Evolutionary conservation across 1,284 basidiomycete genomes (phyloP).

Genomic region (Xerocomus minutiporus): DNA sequence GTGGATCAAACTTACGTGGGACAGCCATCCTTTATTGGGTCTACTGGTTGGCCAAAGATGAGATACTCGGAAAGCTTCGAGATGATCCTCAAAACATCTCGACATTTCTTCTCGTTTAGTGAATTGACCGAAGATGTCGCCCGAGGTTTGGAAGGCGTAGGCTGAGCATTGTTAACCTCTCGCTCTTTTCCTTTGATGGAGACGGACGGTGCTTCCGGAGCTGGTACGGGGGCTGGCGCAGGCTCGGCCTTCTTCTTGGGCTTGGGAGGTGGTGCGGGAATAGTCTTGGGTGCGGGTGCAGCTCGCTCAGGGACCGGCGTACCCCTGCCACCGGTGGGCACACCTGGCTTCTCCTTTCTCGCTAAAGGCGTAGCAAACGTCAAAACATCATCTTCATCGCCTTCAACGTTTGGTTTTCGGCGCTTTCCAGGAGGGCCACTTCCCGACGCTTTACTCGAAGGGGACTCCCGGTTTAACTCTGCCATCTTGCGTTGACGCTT

Average conservation of each 20-base stretch:
- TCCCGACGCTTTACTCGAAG: conserved; percentile 34
- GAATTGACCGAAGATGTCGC: conserved; percentile 44
- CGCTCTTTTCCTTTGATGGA: conserved; percentile 67
- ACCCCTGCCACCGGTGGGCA: conserved; percentile 22
- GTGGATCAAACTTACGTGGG: conserved; percentile 63
- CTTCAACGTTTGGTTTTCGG: conserved; percentile 49
- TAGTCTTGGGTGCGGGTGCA: conserved; percentile 27
- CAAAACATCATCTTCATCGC: conserved; percentile 55
- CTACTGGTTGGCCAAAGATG: conserved; percentile 85
- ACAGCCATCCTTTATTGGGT: conserved; percentile 78
- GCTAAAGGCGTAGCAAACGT: conserved; percentile 52
- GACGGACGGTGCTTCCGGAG: conserved; percentile 33
- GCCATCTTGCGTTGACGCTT: conserved; percentile 37
- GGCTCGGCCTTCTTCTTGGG: conserved; percentile 42
- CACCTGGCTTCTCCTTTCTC: conserved; percentile 52
- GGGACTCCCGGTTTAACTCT: conserved; percentile 25
- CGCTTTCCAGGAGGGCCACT: conserved; percentile 45
- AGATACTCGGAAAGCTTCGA: conserved; percentile 64
- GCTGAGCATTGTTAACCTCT: conserved; percentile 35
- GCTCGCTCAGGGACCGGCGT: conserved; percentile 28
- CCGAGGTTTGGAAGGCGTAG: conserved; percentile 42
- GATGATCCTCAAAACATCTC: conserved; percentile 64
- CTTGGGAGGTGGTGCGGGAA: conserved; percentile 29
- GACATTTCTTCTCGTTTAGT: conserved; percentile 77
- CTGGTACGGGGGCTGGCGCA: conserved; percentile 26